Percentiles rank a stretch among this genome's conserved stretches.
These are phyloP conservation scores for Hippophae tibetana DNA, from an alignment of 306 rosid species.

Conservation along the genomic window DNA sequence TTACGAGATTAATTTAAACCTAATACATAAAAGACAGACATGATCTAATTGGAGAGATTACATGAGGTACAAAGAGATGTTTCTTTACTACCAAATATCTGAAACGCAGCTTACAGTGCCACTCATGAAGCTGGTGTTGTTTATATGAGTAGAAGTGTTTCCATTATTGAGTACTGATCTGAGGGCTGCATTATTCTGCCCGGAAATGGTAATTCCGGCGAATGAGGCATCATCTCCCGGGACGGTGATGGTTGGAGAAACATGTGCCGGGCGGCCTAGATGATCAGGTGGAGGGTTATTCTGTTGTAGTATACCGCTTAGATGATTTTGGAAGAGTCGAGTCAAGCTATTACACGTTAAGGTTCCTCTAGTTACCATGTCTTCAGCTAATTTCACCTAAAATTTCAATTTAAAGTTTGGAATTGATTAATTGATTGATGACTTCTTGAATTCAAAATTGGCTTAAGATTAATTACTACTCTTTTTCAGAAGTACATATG, in stretches of 20 bases:
- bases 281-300: constrained; percentile 14
- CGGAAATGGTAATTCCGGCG: constrained; percentile 32
- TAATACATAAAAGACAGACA: too few relatives aligned
- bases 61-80: too few relatives aligned
- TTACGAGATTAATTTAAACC: too few relatives aligned
- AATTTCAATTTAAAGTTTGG: neutral
- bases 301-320: constrained; percentile 30
- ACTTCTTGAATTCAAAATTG: too few relatives aligned
- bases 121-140: constrained; percentile 29
- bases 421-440: too few relatives aligned
- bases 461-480: too few relatives aligned
- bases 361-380: constrained; percentile 69
- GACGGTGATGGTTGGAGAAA: constrained; percentile 51
- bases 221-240: constrained; percentile 42
- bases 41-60: neutral
- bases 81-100: constrained; percentile 24
- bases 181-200: constrained; percentile 29
- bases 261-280: constrained; percentile 31
- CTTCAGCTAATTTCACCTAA: constrained; percentile 93
- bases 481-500: too few relatives aligned
- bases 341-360: constrained; percentile 32
- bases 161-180: constrained; percentile 35
- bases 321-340: constrained; percentile 52
- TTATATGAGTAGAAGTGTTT: constrained; percentile 17
- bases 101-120: constrained; percentile 40